phyloP scores from a whole-genome alignment of 257 asterid genomes.

The Gynochthodes officinalis region DNA sequence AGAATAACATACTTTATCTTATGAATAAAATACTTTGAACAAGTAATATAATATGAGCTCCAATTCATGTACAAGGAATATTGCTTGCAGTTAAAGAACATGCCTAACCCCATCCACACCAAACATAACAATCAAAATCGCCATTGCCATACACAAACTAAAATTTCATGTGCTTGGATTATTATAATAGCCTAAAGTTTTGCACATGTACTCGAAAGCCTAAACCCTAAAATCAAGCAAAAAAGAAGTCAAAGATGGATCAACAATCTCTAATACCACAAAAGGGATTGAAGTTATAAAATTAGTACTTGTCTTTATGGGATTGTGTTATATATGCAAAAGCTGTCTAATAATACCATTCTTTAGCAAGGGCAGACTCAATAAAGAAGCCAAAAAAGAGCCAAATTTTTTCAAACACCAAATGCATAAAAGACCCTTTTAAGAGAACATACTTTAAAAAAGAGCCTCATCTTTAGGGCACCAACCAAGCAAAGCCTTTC shows the following conservation, averaged over 20 bases:
- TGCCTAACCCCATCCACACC: no score
- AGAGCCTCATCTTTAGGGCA: conserved; percentile 14
- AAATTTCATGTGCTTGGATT: no score
- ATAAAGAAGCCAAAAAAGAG: conserved; percentile 10
- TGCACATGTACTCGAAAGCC: not conserved
- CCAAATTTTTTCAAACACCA: conserved; percentile 3
- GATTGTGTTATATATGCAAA: conserved; percentile 1
- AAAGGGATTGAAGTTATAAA: not conserved
- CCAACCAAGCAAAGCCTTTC: conserved; percentile 11
- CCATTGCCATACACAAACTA: no score
- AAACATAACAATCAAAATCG: no score
- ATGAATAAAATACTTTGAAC: no score
- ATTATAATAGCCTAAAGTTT: no score
- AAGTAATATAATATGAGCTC: no score
- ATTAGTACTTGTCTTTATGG: not conserved
- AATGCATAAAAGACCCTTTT: conserved; percentile 1
- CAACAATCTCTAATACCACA: not conserved
- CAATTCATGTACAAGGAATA: conserved; percentile 1
- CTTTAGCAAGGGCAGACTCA: not conserved
- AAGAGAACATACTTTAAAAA: conserved; percentile 11
- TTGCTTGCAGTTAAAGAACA: not conserved
- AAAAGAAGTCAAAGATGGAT: not conserved
- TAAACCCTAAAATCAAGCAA: conserved; percentile 1
- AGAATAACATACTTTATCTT: no score
- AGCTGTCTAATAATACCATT: not conserved